phyloP scores from a whole-genome alignment of 2,329 filamentous ascomycete genomes.

The Periconia digitata region DNA sequence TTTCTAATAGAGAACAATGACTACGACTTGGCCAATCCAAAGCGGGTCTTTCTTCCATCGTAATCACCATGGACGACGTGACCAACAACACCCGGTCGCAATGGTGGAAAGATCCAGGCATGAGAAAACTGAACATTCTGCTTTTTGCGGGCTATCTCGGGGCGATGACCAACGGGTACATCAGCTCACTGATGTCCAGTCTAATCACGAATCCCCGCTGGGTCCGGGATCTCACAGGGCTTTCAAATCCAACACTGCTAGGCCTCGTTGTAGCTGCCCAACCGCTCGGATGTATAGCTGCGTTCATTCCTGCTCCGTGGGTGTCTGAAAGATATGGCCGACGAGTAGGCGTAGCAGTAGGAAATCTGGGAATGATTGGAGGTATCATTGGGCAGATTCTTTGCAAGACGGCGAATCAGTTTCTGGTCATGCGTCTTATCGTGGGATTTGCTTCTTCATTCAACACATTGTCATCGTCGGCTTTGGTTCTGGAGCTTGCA shows the following conservation, averaged over 20 bases:
- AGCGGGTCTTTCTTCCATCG: too few species aligned
- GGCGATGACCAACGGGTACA: slow-evolving; percentile 20
- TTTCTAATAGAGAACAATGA: too few species aligned
- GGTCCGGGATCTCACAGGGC: slow-evolving; percentile 8
- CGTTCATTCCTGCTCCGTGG: slow-evolving; percentile 22
- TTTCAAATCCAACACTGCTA: slow-evolving; percentile 9
- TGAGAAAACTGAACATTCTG: slow-evolving; percentile 16
- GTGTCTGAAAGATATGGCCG: slow-evolving; percentile 19
- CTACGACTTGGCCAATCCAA: too few species aligned
- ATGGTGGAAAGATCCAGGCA: slow-evolving; percentile 18
- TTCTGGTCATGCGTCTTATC: slow-evolving; percentile 11
- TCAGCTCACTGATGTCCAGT: slow-evolving; percentile 18
- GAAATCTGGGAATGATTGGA: slow-evolving; percentile 12
- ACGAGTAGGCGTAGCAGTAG: slow-evolving; percentile 12
- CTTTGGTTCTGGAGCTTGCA: slow-evolving; percentile 16
- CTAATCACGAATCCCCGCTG: slow-evolving; percentile 17
- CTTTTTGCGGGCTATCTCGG: slow-evolving; percentile 20
- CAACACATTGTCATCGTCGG: slow-evolving; percentile 13
- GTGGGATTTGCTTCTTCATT: slow-evolving; percentile 15
- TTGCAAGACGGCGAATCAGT: slow-evolving; percentile 4
- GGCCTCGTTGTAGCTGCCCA: slow-evolving; percentile 18
- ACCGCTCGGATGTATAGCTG: slow-evolving; percentile 15
- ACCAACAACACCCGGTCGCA: slow-evolving; percentile 15
- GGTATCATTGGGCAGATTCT: slow-evolving; percentile 14
- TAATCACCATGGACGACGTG: too few species aligned